Evolutionary conservation across 345 rosid genomes (phyloP).

Genomic region (Excoecaria agallocha): DNA sequence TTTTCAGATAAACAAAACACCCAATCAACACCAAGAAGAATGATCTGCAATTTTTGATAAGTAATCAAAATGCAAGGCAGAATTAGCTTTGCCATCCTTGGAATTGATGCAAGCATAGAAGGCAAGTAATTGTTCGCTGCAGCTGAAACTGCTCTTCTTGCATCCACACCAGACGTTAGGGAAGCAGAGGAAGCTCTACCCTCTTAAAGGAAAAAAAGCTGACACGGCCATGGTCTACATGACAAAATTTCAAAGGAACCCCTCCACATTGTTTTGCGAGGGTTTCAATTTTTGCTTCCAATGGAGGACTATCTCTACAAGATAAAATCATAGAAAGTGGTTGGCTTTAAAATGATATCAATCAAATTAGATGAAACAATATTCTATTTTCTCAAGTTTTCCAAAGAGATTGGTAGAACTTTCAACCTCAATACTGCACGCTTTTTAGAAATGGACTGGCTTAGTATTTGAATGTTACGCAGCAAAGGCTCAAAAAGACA

Average conservation of each 20-base stretch:
- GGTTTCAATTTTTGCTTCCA: conserved; percentile 37
- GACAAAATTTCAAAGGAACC: conserved; percentile 56
- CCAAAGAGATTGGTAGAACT: background rate
- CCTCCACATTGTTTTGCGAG: conserved; percentile 46
- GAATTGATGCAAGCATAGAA: background rate
- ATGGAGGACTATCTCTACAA: conserved; percentile 57
- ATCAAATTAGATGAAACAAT: background rate
- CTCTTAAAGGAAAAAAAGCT: conserved; percentile 60
- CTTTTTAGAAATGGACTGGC: background rate
- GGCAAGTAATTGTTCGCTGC: background rate
- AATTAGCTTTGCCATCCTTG: background rate
- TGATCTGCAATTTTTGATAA: too few species aligned
- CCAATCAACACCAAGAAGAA: too few species aligned
- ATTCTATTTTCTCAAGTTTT: background rate
- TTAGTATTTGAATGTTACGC: background rate
- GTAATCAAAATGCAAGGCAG: background rate
- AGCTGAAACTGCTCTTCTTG: background rate
- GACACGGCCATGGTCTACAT: conserved; percentile 57
- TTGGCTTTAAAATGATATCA: background rate
- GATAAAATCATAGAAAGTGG: background rate
- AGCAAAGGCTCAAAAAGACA: background rate
- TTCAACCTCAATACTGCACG: background rate
- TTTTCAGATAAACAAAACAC: too few species aligned
- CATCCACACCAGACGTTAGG: conserved; percentile 28
- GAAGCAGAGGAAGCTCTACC: conserved; percentile 43